A percentile compares a stretch with the other conserved stretches of the same genome.
phyloP scores from a whole-genome alignment of 2,329 filamentous ascomycete genomes.

The Clonostachys rosea region DNA sequence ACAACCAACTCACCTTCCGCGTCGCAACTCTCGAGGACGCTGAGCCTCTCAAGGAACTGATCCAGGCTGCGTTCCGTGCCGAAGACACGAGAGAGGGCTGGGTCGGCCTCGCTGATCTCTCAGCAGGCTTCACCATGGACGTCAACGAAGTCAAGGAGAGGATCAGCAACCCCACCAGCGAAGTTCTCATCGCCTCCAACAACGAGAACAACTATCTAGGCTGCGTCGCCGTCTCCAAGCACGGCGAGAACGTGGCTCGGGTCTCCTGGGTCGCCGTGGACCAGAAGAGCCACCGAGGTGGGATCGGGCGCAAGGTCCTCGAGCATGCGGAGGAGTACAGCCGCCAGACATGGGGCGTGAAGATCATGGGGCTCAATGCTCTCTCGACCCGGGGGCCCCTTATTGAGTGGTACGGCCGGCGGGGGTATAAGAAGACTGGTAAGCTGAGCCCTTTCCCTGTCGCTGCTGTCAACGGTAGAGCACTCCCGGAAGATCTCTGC shows the following conservation, averaged over 20 bases:
- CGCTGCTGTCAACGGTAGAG: constrained; percentile 6
- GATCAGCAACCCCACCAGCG: constrained; percentile 16
- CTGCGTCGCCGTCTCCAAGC: neutral
- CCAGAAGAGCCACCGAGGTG: neutral
- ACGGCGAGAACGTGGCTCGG: constrained; percentile 7
- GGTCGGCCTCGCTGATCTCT: constrained; percentile 43
- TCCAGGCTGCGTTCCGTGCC: constrained; percentile 32
- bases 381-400: constrained; percentile 6
- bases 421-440: constrained; percentile 16
- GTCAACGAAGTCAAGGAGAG: constrained; percentile 61
- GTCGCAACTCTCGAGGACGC: constrained; percentile 28
- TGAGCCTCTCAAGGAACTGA: constrained; percentile 22
- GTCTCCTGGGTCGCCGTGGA: constrained; percentile 19
- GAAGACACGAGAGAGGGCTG: constrained; percentile 26
- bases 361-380: neutral
- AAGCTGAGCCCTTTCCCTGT: constrained; percentile 22
- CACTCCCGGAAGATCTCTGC: constrained; percentile 18
- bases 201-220: constrained; percentile 8
- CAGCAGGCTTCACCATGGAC: constrained; percentile 64
- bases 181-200: constrained; percentile 13
- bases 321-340: neutral
- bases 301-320: neutral
- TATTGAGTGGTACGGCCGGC: neutral
- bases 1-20: constrained; percentile 18
- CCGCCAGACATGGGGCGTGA: neutral